Conservation (phyloP, 768 basidiomycete species). For the Pholiota conissans region DNA sequence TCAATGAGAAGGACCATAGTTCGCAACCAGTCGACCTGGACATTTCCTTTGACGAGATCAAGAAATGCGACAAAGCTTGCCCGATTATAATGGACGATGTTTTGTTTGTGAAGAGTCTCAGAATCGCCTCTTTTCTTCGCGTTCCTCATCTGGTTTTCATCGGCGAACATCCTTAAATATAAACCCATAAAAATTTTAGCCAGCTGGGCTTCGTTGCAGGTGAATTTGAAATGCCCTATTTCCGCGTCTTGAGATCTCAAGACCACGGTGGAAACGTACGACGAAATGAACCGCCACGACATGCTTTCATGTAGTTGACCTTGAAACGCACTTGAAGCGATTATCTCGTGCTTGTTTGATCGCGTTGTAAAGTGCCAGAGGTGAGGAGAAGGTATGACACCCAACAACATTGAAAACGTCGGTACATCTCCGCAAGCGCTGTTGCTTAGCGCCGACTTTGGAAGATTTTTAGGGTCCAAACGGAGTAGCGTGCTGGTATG, state of each 20-base stretch:
- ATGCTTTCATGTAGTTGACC: conserved; percentile 36
- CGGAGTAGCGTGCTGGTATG: conserved; percentile 43
- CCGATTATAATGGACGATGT: conserved; percentile 45
- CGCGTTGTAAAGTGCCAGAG: conserved; percentile 39
- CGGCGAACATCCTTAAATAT: conserved; percentile 45
- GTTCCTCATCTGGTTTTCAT: conserved; percentile 30
- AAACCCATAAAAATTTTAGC: conserved; percentile 39
- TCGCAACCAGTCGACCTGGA: conserved; percentile 40
- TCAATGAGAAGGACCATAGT: conserved; percentile 35
- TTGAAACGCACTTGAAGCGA: conserved; percentile 8
- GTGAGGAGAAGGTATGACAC: conserved; percentile 39
- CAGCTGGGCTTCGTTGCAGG: conserved; percentile 30
- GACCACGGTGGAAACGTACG: conserved; percentile 16
- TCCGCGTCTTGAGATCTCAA: neutral
- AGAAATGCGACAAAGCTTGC: conserved; percentile 49
- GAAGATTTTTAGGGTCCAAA: neutral
- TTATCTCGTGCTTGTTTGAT: conserved; percentile 41
- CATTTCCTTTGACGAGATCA: conserved; percentile 34
- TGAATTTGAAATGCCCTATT: neutral
- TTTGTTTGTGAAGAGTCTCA: conserved; percentile 13
- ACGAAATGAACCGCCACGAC: conserved; percentile 35
- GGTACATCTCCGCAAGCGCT: conserved; percentile 38
- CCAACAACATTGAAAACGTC: conserved; percentile 40
- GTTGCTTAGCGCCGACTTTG: conserved; percentile 26
- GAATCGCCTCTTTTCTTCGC: conserved; percentile 2